Evolutionary conservation across 1,284 basidiomycete genomes (phyloP).

Genomic region (Puccinia novopanici): DNA sequence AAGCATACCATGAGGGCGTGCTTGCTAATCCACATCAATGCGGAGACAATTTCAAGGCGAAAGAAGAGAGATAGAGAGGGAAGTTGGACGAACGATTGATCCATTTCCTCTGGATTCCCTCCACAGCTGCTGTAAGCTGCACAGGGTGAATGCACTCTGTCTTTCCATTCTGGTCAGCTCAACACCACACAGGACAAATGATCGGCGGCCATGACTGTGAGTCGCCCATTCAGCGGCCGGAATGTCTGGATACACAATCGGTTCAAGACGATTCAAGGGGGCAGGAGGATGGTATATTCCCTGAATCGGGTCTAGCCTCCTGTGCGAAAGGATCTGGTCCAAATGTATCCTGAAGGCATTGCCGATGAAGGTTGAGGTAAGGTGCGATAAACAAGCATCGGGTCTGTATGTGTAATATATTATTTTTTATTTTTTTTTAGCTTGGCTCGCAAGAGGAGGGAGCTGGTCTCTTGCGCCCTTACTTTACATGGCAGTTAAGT

Average conservation of each 20-base stretch:
- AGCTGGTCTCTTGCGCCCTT: too few species aligned
- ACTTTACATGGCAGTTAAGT: too few species aligned
- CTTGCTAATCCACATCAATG: not conserved
- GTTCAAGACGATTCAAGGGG: not conserved
- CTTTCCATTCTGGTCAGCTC: not conserved
- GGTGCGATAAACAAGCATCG: too few species aligned
- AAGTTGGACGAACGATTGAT: not conserved
- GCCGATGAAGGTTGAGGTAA: not conserved
- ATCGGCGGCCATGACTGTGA: not conserved
- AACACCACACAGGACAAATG: not conserved
- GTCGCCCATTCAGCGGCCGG: not conserved
- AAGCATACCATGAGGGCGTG: conserved; percentile 8
- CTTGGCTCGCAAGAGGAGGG: too few species aligned
- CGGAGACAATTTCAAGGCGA: conserved; percentile 8
- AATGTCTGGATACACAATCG: conserved; percentile 1
- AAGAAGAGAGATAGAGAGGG: not conserved
- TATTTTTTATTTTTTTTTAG: too few species aligned
- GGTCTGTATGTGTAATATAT: too few species aligned
- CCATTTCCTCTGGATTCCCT: not conserved
- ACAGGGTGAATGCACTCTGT: not conserved
- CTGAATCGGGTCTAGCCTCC: not conserved
- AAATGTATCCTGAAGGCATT: too few species aligned
- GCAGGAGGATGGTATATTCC: not conserved
- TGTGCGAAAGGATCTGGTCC: not conserved
- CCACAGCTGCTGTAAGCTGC: too few species aligned